phyloP scores from a whole-genome alignment of 257 asterid species.

The Gentiana macrophylla region DNA sequence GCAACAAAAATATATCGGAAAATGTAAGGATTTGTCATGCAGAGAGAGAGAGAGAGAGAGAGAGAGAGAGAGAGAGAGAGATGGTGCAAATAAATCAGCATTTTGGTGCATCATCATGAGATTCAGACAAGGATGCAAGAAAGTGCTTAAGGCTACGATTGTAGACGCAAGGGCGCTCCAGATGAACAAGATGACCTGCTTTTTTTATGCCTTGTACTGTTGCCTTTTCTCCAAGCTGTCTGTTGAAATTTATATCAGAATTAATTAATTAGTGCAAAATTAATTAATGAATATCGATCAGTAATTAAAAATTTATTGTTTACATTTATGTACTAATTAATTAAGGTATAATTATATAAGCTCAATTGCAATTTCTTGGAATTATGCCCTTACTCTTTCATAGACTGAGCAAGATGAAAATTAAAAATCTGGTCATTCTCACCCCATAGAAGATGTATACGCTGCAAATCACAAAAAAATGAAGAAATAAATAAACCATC shows the following conservation, averaged over 20 bases:
- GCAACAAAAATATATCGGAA: too few relatives aligned
- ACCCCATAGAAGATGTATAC: constrained; percentile 91
- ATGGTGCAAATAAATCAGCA: too few relatives aligned
- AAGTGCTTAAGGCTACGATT: constrained; percentile 54
- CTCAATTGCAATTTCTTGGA: neutral
- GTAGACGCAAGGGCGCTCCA: constrained; percentile 75
- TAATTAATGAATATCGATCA: neutral
- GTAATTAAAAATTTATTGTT: too few relatives aligned
- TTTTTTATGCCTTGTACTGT: constrained; percentile 45
- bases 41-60: too few relatives aligned
- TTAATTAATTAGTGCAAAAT: neutral
- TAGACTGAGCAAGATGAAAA: constrained; percentile 54
- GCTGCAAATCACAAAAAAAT: constrained; percentile 22
- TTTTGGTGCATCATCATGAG: too few relatives aligned
- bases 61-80: too few relatives aligned
- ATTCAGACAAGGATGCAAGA: constrained; percentile 36
- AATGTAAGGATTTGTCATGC: too few relatives aligned
- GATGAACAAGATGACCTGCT: constrained; percentile 86
- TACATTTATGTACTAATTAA: too few relatives aligned
- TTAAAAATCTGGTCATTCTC: constrained; percentile 80
- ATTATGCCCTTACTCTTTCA: constrained; percentile 44
- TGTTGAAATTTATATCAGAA: constrained; percentile 13
- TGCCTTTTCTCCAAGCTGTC: constrained; percentile 60
- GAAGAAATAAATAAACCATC: neutral
- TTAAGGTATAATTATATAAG: neutral